Evolutionary conservation across 2,329 filamentous ascomycete genomes (phyloP), one percentile per base, ranked within the genome.

Genomic region (Penicillium polonicum): DNA sequence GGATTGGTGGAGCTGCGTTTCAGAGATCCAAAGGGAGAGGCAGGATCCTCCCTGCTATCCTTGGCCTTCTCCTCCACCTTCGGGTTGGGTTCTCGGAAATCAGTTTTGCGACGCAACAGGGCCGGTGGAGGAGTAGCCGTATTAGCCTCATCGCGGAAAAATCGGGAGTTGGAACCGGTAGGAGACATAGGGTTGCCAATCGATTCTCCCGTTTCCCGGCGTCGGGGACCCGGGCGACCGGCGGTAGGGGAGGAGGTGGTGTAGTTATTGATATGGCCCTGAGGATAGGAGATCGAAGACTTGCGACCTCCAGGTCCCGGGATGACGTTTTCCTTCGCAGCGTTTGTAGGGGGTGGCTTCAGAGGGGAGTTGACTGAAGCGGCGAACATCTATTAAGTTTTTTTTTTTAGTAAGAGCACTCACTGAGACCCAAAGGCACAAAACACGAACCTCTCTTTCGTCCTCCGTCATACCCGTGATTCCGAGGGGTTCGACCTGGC

Each of bases 361-460:
- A 97, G 80, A 35, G 92, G 89, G 36, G 94, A 97, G 74, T 97
- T 99, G 71, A 99, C 92, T 63, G 95, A 94, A 50, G 84, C 85
- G 50, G 86, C 78, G 75, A 97, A 97, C 62, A 89, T 80, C 89
- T 96, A 73, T 50, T 69, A 65, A 55, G 63, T 5, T 19, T 13
- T 59, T 72, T 72, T 72, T 56, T 72, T 56, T 62, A 64, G 61
- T 41, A 60, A 38, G 31, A 52, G 12, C 38, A 50, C 35, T 52
- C 52, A 25, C 19, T n/a, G 33, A 39, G 19, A 36, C 15, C 38
- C 38, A 6, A 49, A 41, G n/a, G 27, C 42, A 54, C 31, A 43
- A 49, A 29, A 57, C 21, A 74, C 75, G 61, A 69, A 87, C 85
- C 78, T 88, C 84, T 76, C 79, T 83, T 75, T 88, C 86, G 52